phyloP scores from a whole-genome alignment of 2,329 filamentous ascomycete genomes.

The Metarhizium rileyi region DNA sequence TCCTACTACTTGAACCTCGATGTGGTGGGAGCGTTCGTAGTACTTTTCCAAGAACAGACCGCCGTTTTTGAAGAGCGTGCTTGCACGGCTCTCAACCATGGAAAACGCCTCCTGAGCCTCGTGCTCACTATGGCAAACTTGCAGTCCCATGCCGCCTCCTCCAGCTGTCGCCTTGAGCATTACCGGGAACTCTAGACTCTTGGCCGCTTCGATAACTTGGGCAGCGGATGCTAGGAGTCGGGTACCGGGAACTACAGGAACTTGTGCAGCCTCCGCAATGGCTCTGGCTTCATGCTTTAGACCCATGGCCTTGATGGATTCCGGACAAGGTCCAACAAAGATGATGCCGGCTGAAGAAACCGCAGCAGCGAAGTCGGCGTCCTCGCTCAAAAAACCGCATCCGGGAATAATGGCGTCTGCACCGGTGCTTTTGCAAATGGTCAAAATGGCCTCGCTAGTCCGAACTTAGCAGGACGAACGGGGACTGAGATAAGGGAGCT shows the following conservation, averaged over 20 bases:
- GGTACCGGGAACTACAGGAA: conserved; percentile 29
- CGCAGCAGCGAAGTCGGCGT: conserved; percentile 42
- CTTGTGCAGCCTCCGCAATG: conserved; percentile 37
- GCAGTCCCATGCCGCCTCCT: conserved; percentile 56
- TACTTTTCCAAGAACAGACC: conserved; percentile 56
- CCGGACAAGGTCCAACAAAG: conserved; percentile 46
- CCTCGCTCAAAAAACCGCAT: conserved; percentile 6
- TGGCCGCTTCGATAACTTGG: conserved; percentile 43
- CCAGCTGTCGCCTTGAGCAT: conserved; percentile 51
- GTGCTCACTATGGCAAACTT: conserved; percentile 38
- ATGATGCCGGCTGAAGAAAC: conserved; percentile 40
- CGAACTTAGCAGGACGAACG: conserved; percentile 6
- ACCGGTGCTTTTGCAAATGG: conserved; percentile 28
- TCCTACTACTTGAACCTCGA: conserved; percentile 60
- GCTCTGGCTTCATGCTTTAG: conserved; percentile 40
- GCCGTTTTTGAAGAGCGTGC: conserved; percentile 49
- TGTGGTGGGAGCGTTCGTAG: conserved; percentile 50
- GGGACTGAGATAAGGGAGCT: conserved; percentile 2
- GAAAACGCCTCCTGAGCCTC: conserved; percentile 43
- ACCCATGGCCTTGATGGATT: conserved; percentile 43
- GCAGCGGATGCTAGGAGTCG: conserved; percentile 14
- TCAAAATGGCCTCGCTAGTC: conserved; percentile 13
- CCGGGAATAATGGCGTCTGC: conserved; percentile 42
- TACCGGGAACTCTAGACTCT: conserved; percentile 31
- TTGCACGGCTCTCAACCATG: conserved; percentile 45